Percentiles rank a stretch among this genome's conserved stretches.
These are phyloP conservation scores for Histomonas meleagridis DNA, from an alignment of 208 protist species.

Conservation along the genomic window DNA sequence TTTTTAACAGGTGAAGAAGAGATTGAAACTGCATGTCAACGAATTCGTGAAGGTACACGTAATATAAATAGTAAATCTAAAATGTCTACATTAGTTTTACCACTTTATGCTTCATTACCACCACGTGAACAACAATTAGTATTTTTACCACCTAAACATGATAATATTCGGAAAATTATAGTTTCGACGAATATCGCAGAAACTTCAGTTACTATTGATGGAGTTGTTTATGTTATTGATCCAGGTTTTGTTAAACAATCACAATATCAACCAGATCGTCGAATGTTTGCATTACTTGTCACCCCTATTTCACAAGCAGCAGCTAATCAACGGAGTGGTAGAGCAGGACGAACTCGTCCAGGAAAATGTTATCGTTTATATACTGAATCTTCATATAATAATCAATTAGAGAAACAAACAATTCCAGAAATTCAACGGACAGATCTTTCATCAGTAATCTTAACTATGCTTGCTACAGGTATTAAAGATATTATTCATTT, in stretches of 20 bases:
- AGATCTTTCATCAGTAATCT: constrained; percentile 63
- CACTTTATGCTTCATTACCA: constrained; percentile 49
- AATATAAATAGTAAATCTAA: not conserved
- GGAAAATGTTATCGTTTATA: constrained; percentile 51
- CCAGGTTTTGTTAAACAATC: constrained; percentile 61
- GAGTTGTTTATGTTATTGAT: constrained; percentile 69
- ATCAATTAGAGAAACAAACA: constrained; percentile 64
- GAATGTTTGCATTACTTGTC: constrained; percentile 27
- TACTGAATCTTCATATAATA: constrained; percentile 43
- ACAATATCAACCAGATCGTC: not conserved
- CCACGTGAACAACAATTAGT: constrained; percentile 39
- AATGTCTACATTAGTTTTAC: constrained; percentile 29
- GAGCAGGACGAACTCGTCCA: constrained; percentile 47
- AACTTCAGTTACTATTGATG: constrained; percentile 65
- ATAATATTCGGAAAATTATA: constrained; percentile 57
- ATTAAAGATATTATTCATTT: not conserved
- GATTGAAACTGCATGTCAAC: constrained; percentile 22
- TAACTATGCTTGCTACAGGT: constrained; percentile 58
- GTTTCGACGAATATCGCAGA: constrained; percentile 67
- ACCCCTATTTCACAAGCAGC: constrained; percentile 47
- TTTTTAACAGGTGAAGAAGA: constrained; percentile 52
- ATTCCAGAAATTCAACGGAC: constrained; percentile 69
- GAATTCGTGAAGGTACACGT: not conserved
- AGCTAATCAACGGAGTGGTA: constrained; percentile 46
- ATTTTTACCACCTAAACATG: constrained; percentile 2